Conservation (phyloP, 2,329 filamentous ascomycete genomes). For the Aspergillus flavus region DNA sequence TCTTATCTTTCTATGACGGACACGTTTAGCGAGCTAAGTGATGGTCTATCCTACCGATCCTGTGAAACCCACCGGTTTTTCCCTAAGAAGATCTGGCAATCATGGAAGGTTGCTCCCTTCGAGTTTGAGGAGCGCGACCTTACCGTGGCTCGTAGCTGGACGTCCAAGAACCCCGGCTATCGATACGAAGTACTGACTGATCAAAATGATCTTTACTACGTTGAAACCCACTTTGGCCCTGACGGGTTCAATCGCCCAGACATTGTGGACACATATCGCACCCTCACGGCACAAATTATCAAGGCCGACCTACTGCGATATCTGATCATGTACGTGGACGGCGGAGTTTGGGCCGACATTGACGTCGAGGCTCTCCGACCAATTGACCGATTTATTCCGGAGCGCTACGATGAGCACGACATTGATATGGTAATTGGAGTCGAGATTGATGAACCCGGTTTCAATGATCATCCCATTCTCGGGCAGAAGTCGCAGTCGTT, state of each 20-base stretch:
- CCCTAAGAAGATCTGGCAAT: slow-evolving; percentile 74
- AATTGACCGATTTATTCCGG: slow-evolving; percentile 62
- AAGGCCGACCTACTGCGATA: slow-evolving; percentile 69
- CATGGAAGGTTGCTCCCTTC: slow-evolving; percentile 71
- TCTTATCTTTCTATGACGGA: slow-evolving; percentile 5
- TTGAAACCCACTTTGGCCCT: slow-evolving; percentile 68
- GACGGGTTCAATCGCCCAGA: slow-evolving; percentile 67
- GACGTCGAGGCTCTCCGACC: slow-evolving; percentile 60
- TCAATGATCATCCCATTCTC: slow-evolving; percentile 64
- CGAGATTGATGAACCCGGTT: slow-evolving; percentile 71
- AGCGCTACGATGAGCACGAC: slow-evolving; percentile 64
- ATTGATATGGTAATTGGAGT: slow-evolving; percentile 71
- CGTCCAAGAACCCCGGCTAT: slow-evolving; percentile 65
- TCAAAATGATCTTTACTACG: slow-evolving; percentile 66
- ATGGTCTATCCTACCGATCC: not conserved
- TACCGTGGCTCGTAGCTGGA: slow-evolving; percentile 65
- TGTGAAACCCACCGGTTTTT: slow-evolving; percentile 40
- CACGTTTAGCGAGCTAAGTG: slow-evolving; percentile 2
- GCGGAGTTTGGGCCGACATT: slow-evolving; percentile 63
- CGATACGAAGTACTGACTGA: slow-evolving; percentile 73
- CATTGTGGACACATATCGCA: slow-evolving; percentile 63
- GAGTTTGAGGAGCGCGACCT: slow-evolving; percentile 67
- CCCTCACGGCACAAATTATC: slow-evolving; percentile 65
- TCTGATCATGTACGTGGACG: slow-evolving; percentile 68
- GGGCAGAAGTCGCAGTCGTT: slow-evolving; percentile 71